Percentiles rank a stretch among this genome's conserved stretches.
Conservation (phyloP, 495 filamentous ascomycete genomes). For the Annulohypoxylon nitens region DNA sequence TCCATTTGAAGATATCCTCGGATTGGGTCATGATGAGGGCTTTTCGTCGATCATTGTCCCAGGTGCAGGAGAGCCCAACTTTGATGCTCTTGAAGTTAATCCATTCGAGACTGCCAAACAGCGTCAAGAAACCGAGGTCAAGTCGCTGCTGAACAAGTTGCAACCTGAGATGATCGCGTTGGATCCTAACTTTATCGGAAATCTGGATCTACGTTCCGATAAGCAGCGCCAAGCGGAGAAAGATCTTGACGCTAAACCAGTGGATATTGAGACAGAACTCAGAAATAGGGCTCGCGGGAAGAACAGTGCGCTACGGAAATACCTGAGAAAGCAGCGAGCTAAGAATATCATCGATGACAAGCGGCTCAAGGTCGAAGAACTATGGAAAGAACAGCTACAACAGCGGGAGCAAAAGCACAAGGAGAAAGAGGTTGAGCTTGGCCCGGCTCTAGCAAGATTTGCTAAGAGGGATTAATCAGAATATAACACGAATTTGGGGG, state of each 20-base stretch:
- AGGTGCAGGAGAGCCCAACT: constrained; percentile 96
- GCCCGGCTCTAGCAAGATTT: constrained; percentile 62
- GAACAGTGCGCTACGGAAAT: constrained; percentile 88
- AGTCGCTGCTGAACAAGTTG: constrained; percentile 88
- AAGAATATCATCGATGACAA: constrained; percentile 91
- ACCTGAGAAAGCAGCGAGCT: constrained; percentile 87
- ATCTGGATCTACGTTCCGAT: constrained; percentile 80
- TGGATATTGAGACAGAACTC: constrained; percentile 77
- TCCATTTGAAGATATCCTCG: constrained; percentile 93
- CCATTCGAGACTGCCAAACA: constrained; percentile 97
- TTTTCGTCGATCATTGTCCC: constrained; percentile 92
- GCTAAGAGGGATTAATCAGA: constrained; percentile 59
- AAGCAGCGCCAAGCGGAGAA: constrained; percentile 78
- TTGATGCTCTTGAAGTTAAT: constrained; percentile 91
- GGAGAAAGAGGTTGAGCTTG: constrained; percentile 60
- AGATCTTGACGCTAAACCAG: constrained; percentile 79
- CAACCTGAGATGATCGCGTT: constrained; percentile 97
- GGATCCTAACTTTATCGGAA: constrained; percentile 90
- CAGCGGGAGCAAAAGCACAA: constrained; percentile 57
- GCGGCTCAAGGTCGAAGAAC: constrained; percentile 69
- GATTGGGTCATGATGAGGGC: constrained; percentile 84
- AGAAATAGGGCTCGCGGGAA: constrained; percentile 86
- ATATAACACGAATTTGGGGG: constrained; percentile 23
- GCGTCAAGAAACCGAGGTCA: constrained; percentile 93
- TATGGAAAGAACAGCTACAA: constrained; percentile 59